phyloP scores from a whole-genome alignment of 371 early-diverging fungal genomes.

The Mortierella sp. region DNA sequence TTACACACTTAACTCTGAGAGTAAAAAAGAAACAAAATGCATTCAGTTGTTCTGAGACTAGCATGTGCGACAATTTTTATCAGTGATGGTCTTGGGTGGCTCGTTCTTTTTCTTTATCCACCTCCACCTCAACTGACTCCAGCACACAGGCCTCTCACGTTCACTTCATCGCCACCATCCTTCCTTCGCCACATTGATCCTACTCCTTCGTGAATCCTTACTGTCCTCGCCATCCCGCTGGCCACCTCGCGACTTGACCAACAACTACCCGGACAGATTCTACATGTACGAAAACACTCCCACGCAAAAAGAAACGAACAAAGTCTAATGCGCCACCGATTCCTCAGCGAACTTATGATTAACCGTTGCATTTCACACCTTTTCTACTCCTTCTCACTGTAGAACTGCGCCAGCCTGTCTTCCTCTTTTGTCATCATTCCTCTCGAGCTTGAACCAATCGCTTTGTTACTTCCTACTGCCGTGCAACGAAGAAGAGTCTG shows the following conservation, averaged over 20 bases:
- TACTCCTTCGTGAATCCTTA: no score
- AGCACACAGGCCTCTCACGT: no score
- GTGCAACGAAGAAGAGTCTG: background rate
- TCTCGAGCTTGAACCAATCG: background rate
- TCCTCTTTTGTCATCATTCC: background rate
- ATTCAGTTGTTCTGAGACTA: background rate
- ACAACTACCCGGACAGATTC: background rate
- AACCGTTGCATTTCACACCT: background rate
- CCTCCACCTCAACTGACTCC: no score
- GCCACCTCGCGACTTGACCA: background rate
- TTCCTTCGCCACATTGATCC: background rate
- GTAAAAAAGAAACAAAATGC: no score
- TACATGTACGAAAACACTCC: constrained; percentile 4
- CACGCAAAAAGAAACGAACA: background rate
- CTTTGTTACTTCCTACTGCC: background rate
- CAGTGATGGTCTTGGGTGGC: background rate
- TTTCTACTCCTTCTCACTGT: background rate
- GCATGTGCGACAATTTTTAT: background rate
- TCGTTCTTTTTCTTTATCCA: no score
- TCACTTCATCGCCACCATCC: constrained; percentile 4
- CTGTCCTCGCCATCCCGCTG: background rate
- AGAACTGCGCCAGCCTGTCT: background rate
- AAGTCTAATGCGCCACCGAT: background rate
- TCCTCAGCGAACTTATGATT: background rate
- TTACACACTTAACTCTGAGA: no score